A percentile compares a stretch with the other conserved stretches of the same genome.
These are phyloP conservation scores for Talaromyces rugulosus DNA, from an alignment of 2,329 filamentous ascomycete genomes.

Conservation along the genomic window DNA sequence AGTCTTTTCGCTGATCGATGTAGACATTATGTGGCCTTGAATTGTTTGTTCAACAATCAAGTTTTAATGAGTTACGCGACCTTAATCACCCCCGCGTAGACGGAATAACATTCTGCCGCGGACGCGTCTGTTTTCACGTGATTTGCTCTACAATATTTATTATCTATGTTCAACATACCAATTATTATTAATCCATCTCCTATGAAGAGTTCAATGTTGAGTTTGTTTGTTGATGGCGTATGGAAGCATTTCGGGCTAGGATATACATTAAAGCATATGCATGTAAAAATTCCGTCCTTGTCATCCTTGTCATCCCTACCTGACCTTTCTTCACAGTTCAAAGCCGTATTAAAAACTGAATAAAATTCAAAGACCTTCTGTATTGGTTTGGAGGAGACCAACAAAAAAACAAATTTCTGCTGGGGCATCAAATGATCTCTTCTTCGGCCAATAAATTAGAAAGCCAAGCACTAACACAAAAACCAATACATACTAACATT, in stretches of 20 bases:
- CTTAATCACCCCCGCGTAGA: background rate
- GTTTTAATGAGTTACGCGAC: background rate
- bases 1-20: background rate
- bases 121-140: background rate
- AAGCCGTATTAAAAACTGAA: background rate
- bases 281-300: background rate
- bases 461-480: background rate
- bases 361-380: background rate
- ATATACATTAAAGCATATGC: background rate
- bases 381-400: too few relatives aligned
- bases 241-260: too few relatives aligned
- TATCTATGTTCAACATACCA: too few relatives aligned
- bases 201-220: too few relatives aligned
- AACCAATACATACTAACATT: background rate
- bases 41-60: background rate
- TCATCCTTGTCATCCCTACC: background rate
- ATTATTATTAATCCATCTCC: too few relatives aligned
- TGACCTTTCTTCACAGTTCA: background rate
- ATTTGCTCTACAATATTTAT: background rate
- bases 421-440: background rate
- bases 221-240: too few relatives aligned
- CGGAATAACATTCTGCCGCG: background rate
- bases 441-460: background rate
- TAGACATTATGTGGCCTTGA: background rate
- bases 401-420: too few relatives aligned